phyloP scores from a whole-genome alignment of 1,284 basidiomycete genomes.

The Inonotus hispidus region DNA sequence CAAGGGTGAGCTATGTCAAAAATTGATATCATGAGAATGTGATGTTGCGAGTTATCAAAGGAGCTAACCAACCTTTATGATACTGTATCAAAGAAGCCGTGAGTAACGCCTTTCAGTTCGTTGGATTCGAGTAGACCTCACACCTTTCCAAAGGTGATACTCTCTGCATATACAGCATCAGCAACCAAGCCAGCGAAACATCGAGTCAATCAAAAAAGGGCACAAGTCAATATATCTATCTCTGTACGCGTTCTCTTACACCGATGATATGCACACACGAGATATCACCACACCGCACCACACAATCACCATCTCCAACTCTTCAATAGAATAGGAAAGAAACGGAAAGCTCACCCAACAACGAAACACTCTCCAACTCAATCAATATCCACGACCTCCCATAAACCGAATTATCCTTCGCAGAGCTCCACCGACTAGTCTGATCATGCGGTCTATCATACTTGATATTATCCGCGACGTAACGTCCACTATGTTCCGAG shows the following conservation, averaged over 20 bases:
- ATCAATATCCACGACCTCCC: constrained; percentile 68
- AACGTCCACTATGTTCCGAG: constrained; percentile 64
- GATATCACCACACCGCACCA: background rate
- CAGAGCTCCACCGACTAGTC: constrained; percentile 67
- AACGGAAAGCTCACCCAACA: constrained; percentile 55
- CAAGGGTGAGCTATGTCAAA: constrained; percentile 55
- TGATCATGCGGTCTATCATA: constrained; percentile 58
- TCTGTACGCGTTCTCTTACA: background rate
- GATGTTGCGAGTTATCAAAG: too few species aligned
- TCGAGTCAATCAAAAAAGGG: background rate
- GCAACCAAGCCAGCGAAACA: background rate
- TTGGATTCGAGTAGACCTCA: constrained; percentile 20
- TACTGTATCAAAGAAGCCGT: constrained; percentile 35
- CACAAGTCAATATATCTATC: background rate
- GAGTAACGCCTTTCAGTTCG: constrained; percentile 6
- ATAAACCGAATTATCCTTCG: constrained; percentile 42
- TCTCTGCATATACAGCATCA: constrained; percentile 37
- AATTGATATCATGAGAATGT: background rate
- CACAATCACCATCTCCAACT: background rate
- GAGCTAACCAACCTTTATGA: constrained; percentile 40
- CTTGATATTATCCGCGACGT: constrained; percentile 63
- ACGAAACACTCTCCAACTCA: constrained; percentile 46
- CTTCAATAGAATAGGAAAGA: background rate
- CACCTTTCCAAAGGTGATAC: constrained; percentile 76
- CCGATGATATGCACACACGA: background rate